Evolutionary conservation across 2,329 filamentous ascomycete genomes (phyloP), one percentile per base, ranked within the genome.

Genomic region (Rutstroemia sp.): DNA sequence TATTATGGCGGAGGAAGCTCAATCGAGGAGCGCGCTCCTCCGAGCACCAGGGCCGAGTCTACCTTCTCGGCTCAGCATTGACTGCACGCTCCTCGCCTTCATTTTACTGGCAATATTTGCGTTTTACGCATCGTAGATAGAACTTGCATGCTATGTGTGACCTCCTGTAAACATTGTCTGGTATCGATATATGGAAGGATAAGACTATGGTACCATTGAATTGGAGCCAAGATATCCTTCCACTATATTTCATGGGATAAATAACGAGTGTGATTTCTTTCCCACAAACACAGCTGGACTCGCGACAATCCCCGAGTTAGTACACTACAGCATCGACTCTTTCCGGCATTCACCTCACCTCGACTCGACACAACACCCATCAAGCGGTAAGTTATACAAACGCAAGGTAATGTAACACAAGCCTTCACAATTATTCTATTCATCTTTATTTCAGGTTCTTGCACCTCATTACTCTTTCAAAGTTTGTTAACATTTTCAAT

Each of bases 381-480:
- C 39, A 48, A 30, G 34, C 12, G 52, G 52, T 48, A 55, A 50
- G 52, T 55, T 39, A 55, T 55, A 55, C 52, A 55, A 55, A 39
- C 23, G 4, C 23, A 44, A 50, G 53, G 53, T 55, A 55, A 55
- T 55, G 53, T 55, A 55, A 55, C 53, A 50, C 53, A 34, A 55
- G 34, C 38, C 51, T 46, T 30, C 41, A 37, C 21, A 37, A 44
- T 44, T 37, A 21, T 55, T 55, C 16, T 10, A 30, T 50, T 14
- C 21, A 19, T 14, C 17, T 9, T 23, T 46, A 12, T 14, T 23
- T 46, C 14, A 17, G 38, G 9, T 34, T 14, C 19, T 45, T 19
- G 42, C 21, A 46, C 21, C 21, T 27, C 45, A 34, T 16, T 50
- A 23, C 25, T 44, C 37, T n/a, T 42, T 17, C 23, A 25, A 3